phyloP scores from a whole-genome alignment of 1,284 basidiomycete genomes.

The Phellinidium pouzarii region DNA sequence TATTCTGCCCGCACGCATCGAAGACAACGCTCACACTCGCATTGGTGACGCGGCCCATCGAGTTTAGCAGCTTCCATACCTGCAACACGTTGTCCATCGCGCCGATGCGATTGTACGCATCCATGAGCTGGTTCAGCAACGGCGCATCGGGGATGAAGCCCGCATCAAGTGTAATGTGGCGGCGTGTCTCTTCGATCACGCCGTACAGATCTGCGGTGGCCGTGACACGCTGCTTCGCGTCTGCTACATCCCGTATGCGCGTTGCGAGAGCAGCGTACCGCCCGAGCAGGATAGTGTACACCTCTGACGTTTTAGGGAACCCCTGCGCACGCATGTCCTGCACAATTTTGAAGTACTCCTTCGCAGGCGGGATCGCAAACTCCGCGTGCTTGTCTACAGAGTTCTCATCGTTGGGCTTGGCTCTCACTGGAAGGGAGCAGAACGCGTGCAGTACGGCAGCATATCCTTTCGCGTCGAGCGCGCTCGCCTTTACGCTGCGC shows the following conservation, averaged over 20 bases:
- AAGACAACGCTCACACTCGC: constrained; percentile 76
- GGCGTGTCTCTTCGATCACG: constrained; percentile 65
- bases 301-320: constrained; percentile 46
- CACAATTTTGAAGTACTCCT: constrained; percentile 72
- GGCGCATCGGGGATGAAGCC: constrained; percentile 66
- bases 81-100: constrained; percentile 65
- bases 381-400: constrained; percentile 24
- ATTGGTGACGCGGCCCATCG: constrained; percentile 51
- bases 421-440: constrained; percentile 34
- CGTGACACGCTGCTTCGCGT: constrained; percentile 21
- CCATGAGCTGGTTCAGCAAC: constrained; percentile 87
- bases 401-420: constrained; percentile 7
- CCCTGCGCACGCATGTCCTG: constrained; percentile 75
- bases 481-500: constrained; percentile 31
- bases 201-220: background rate
- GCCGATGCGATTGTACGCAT: constrained; percentile 77
- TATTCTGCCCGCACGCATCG: constrained; percentile 72
- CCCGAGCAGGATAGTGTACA: constrained; percentile 70
- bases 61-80: constrained; percentile 77
- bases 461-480: constrained; percentile 53
- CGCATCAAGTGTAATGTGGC: constrained; percentile 72
- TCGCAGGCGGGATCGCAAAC: constrained; percentile 44
- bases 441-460: constrained; percentile 56
- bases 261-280: constrained; percentile 44
- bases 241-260: constrained; percentile 21